A percentile compares a stretch with the other conserved stretches of the same genome.
Conservation (phyloP, 257 asterid genomes). For the Lycium ferocissimum region DNA sequence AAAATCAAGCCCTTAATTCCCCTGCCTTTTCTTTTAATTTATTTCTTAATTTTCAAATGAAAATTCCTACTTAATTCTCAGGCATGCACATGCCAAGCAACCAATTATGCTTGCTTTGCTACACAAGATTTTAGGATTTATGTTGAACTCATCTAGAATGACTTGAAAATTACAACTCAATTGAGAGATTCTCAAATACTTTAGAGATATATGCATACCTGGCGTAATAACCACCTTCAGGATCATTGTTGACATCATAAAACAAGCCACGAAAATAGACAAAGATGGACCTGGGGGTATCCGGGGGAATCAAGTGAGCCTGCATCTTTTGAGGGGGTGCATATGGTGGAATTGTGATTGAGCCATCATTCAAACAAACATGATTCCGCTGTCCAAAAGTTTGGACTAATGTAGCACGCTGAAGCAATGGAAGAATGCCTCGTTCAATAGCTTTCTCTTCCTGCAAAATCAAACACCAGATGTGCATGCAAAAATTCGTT, state of each 20-base stretch:
- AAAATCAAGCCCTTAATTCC: too few relatives aligned
- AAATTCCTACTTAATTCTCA: too few relatives aligned
- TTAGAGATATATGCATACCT: conserved; percentile 44
- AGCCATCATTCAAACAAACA: conserved; percentile 81
- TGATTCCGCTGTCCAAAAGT: conserved; percentile 65
- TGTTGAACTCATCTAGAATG: too few relatives aligned
- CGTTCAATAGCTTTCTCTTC: conserved; percentile 91
- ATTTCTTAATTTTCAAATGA: too few relatives aligned
- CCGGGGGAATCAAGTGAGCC: not conserved
- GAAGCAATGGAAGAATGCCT: conserved; percentile 78
- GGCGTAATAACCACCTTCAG: conserved; percentile 66
- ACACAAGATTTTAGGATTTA: too few relatives aligned
- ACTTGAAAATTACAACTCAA: too few relatives aligned
- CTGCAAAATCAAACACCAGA: conserved; percentile 41
- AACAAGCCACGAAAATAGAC: conserved; percentile 89
- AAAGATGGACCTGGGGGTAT: conserved; percentile 75
- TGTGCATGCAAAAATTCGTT: too few relatives aligned
- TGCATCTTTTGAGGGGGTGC: not conserved
- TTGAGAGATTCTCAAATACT: too few relatives aligned
- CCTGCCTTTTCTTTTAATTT: too few relatives aligned
- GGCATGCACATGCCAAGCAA: too few relatives aligned
- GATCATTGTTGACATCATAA: conserved; percentile 54
- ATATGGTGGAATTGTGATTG: conserved; percentile 69
- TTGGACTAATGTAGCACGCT: conserved; percentile 58
- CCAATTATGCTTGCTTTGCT: too few relatives aligned